A percentile compares a stretch with the other conserved stretches of the same genome.
Conservation (phyloP, 2,329 filamentous ascomycete species). For the Aspergillus ustus region DNA sequence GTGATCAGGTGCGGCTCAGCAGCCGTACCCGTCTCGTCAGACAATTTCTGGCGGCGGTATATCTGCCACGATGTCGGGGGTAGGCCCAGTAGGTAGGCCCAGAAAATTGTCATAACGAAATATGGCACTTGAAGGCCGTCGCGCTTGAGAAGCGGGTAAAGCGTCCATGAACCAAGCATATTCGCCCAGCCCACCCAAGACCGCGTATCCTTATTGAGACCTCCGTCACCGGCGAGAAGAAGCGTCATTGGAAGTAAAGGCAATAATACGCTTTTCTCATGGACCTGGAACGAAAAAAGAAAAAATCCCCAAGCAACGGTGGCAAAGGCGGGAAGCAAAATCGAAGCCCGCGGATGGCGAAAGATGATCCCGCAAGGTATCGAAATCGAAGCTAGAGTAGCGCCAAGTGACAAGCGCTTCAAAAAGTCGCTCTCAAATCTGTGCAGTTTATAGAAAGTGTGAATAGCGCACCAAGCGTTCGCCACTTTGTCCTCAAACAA, state of each 20-base stretch:
- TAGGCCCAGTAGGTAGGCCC: conserved; percentile 88
- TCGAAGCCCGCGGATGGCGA: conserved; percentile 73
- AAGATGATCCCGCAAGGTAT: conserved; percentile 82
- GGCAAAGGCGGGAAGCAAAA: conserved; percentile 80
- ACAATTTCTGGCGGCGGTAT: conserved; percentile 60
- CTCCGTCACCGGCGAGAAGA: conserved; percentile 76
- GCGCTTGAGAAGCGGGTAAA: conserved; percentile 86
- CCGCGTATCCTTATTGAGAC: conserved; percentile 74
- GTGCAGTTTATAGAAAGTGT: conserved; percentile 86
- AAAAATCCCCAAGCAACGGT: conserved; percentile 96
- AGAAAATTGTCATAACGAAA: conserved; percentile 79
- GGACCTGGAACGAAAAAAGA: conserved; percentile 95
- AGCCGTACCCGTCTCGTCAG: conserved; percentile 41
- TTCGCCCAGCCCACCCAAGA: conserved; percentile 98
- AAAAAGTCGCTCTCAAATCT: conserved; percentile 72
- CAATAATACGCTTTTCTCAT: conserved; percentile 94
- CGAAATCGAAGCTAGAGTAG: conserved; percentile 76
- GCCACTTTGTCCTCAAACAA: conserved; percentile 99
- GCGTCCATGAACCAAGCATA: conserved; percentile 84
- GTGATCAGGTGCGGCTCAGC: conserved; percentile 58
- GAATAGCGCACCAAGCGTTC: conserved; percentile 95
- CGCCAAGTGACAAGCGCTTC: conserved; percentile 73
- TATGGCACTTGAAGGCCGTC: conserved; percentile 87
- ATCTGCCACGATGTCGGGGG: conserved; percentile 75
- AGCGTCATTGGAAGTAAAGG: conserved; percentile 93